These are phyloP conservation scores for Marchantia paleacea DNA, from an alignment of 225 moss, liverwort and hornwort species.

Conservation along the genomic window DNA sequence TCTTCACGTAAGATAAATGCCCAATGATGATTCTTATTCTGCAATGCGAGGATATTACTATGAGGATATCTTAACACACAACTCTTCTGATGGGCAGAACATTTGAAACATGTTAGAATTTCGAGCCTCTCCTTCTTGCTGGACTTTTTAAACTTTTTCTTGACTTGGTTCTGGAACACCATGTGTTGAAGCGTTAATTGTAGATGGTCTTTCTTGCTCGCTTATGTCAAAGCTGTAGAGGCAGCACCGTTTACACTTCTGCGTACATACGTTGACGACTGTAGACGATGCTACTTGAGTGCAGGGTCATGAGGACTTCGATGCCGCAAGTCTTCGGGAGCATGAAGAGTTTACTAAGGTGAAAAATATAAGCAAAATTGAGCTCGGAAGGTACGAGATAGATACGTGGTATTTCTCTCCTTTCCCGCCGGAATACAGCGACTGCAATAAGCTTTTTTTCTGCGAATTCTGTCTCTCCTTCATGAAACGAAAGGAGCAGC, in stretches of 20 bases:
- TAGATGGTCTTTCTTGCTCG: too few relatives aligned
- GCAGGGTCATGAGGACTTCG: constrained; percentile 90
- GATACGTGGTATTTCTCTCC: constrained; percentile 99
- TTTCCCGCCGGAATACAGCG: constrained; percentile 88
- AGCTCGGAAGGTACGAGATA: constrained; percentile 93
- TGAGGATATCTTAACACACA: constrained; percentile 39
- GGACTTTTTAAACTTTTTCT: too few relatives aligned
- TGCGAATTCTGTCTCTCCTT: constrained; percentile 95
- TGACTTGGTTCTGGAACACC: too few relatives aligned
- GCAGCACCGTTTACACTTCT: too few relatives aligned
- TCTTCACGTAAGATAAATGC: neutral
- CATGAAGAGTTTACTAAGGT: constrained; percentile 98
- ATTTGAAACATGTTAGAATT: too few relatives aligned
- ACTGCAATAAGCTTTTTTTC: constrained; percentile 88
- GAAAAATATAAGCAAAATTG: constrained; percentile 93
- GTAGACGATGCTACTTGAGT: neutral
- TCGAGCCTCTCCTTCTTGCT: too few relatives aligned
- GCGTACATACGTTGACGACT: neutral
- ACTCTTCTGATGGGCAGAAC: neutral
- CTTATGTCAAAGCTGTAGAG: too few relatives aligned
- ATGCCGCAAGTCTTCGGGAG: constrained; percentile 89
- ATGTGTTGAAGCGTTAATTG: too few relatives aligned
- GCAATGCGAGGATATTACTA: constrained; percentile 30
- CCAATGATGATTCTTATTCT: constrained; percentile 34
- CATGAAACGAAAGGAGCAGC: constrained; percentile 96